Percentiles rank a stretch among this genome's conserved stretches.
Evolutionary conservation across 208 protist species (phyloP).

Genomic region (Acanthamoeba comandoni): DNA sequence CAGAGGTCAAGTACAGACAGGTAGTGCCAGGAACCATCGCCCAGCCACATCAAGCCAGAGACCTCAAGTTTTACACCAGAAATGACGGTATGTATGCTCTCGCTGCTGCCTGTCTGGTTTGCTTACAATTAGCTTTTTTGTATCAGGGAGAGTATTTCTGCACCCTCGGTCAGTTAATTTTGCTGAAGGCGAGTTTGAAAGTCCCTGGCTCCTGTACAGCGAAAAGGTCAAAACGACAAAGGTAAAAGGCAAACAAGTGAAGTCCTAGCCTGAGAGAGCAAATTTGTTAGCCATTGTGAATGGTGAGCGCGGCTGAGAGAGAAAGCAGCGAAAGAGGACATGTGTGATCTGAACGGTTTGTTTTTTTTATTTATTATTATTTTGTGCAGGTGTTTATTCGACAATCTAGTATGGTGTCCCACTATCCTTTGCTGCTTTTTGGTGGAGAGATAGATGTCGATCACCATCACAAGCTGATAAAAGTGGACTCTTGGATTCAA

Average conservation of each 20-base stretch:
- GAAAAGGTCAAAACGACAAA: slow-evolving; percentile 94
- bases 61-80: slow-evolving; percentile 67
- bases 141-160: slow-evolving; percentile 44
- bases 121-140: not conserved
- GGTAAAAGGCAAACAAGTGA: not conserved
- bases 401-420: slow-evolving; percentile 92
- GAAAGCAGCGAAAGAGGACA: too few relatives aligned
- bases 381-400: slow-evolving; percentile 89
- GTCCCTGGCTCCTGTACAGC: slow-evolving; percentile 92
- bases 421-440: slow-evolving; percentile 94
- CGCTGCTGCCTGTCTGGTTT: not conserved
- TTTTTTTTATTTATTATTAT: too few relatives aligned
- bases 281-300: too few relatives aligned
- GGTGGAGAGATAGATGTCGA: slow-evolving; percentile 85
- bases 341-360: too few relatives aligned
- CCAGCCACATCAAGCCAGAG: slow-evolving; percentile 56
- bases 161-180: slow-evolving; percentile 70
- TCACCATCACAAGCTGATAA: slow-evolving; percentile 74
- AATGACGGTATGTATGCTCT: slow-evolving; percentile 25
- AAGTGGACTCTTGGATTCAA: slow-evolving; percentile 80
- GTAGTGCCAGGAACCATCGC: slow-evolving; percentile 38
- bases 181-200: slow-evolving; percentile 13
- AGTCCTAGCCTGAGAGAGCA: too few relatives aligned
- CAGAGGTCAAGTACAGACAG: slow-evolving; percentile 41
- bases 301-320: too few relatives aligned